Percentiles rank a stretch among this genome's conserved stretches.
These are phyloP conservation scores for Hanseniaspora thailandica DNA, from an alignment of 805 yeast species.

Conservation along the genomic window DNA sequence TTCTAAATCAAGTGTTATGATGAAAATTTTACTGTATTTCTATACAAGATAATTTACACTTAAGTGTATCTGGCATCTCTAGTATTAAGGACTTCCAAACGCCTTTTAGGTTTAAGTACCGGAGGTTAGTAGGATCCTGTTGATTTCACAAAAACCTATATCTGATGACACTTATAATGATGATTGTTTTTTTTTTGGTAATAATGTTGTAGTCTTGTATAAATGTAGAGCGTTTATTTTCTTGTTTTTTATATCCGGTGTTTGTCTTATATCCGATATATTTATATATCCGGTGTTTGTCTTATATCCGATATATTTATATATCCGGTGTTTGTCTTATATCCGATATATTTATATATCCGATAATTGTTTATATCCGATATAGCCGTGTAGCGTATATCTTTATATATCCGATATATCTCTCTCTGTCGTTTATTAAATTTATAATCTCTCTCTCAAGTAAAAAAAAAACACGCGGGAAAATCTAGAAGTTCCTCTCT, in stretches of 20 bases:
- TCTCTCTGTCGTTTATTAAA: background rate
- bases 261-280: too few relatives aligned
- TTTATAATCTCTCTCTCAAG: too few relatives aligned
- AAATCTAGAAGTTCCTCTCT: too few relatives aligned
- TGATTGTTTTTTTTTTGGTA: background rate
- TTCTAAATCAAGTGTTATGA: slow-evolving; percentile 9
- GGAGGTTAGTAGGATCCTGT: background rate
- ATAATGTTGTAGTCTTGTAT: background rate
- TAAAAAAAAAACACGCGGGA: too few relatives aligned
- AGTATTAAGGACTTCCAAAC: slow-evolving; percentile 11
- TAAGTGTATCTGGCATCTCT: slow-evolving; percentile 16
- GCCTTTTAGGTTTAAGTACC: slow-evolving; percentile 3
- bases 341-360: background rate
- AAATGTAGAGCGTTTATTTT: too few relatives aligned
- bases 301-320: background rate
- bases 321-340: background rate
- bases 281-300: background rate
- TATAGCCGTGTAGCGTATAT: background rate
- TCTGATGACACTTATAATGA: background rate
- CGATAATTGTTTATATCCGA: background rate
- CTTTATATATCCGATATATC: background rate
- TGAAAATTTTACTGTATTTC: slow-evolving; percentile 6
- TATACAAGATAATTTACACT: slow-evolving; percentile 2
- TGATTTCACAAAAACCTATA: slow-evolving; percentile 1
- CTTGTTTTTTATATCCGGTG: background rate